Conservation (phyloP, 345 rosid genomes). For the Euphorbia tirucalli region DNA sequence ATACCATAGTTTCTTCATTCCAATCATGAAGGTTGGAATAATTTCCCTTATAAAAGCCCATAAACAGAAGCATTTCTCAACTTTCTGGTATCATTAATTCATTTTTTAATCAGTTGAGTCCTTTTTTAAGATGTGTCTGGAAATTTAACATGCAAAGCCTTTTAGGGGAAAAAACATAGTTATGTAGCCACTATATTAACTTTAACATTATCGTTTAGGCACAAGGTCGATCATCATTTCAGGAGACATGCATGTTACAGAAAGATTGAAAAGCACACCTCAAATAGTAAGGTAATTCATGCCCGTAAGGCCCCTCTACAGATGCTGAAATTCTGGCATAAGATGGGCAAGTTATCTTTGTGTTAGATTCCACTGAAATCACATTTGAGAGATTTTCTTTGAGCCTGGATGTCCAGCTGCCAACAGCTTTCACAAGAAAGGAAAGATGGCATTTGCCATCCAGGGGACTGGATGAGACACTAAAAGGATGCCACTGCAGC, state of each 20-base stretch:
- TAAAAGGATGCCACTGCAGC: slow-evolving; percentile 97
- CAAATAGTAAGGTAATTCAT: slow-evolving; percentile 71
- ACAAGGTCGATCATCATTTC: background rate
- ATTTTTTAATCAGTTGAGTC: too few relatives aligned
- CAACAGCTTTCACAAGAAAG: slow-evolving; percentile 71
- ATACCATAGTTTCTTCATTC: background rate
- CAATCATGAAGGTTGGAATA: background rate
- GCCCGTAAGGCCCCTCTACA: slow-evolving; percentile 88
- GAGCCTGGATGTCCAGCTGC: slow-evolving; percentile 69
- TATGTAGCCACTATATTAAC: too few relatives aligned
- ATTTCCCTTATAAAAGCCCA: background rate
- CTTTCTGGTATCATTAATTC: too few relatives aligned
- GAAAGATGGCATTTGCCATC: slow-evolving; percentile 63
- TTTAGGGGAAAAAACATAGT: too few relatives aligned
- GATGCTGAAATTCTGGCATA: slow-evolving; percentile 51
- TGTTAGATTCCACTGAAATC: slow-evolving; percentile 18
- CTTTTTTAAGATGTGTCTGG: too few relatives aligned
- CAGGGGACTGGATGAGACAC: slow-evolving; percentile 86
- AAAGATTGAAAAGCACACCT: slow-evolving; percentile 35
- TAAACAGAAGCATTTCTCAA: too few relatives aligned
- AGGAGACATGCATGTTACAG: background rate
- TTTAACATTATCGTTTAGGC: background rate
- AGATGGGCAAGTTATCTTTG: slow-evolving; percentile 17
- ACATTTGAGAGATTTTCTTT: slow-evolving; percentile 26
- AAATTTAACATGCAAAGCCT: too few relatives aligned